Base-by-base conservation (phyloP, 2,329 filamentous ascomycete species). In the Neoarthrinium moseri region DNA sequence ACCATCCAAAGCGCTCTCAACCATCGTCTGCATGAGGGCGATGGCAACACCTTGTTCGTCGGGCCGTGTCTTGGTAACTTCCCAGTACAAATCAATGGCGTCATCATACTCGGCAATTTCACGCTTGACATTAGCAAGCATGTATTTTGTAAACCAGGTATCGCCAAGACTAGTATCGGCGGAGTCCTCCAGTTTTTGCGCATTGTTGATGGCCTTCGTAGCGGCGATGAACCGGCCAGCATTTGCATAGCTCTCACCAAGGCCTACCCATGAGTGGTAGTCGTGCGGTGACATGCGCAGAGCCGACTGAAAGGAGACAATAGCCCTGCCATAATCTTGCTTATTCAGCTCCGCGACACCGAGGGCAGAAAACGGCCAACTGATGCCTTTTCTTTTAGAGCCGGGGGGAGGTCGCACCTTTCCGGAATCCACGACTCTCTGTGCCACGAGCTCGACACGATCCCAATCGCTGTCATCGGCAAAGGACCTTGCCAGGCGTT, bases 211-310 rank as follows among this genome's bases (percentile, higher is more conserved):
- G 1, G 94, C 91, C 60, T 94, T 92, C 4, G 87, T 89, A 0
- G 94, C 92, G n/a, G 94, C 92, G 49, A 96, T 87, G 60, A 95
- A 95, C 51, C 92, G 80, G 8, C 94, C 92, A 13, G 91, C 95
- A 56, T 89, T 94, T 62, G 96, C 87, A 60, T 99, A 99, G 60
- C 91, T 95, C 69, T 99, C 94, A n/a, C 92, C 94, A 2, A 99
- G 77, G 1, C 94, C 94, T 20, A 99, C 88, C 83, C 92, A 99
- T 0, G 89, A 95, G 67, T 99, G 87, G 60, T 97, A 97, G 65
- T 97, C 90, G 33, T 85, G 74, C 0, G 91, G 90, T 2, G 84
- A 81, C 38, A 96, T 88, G 43, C 92, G 80, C 26, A 99, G 73
- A 10, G 94, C 91, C 2, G 89, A 83, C 59, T 97, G 88, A 64